Base-by-base conservation (phyloP, 2,329 filamentous ascomycete species). In the Pestalotiopsis sp. region DNA sequence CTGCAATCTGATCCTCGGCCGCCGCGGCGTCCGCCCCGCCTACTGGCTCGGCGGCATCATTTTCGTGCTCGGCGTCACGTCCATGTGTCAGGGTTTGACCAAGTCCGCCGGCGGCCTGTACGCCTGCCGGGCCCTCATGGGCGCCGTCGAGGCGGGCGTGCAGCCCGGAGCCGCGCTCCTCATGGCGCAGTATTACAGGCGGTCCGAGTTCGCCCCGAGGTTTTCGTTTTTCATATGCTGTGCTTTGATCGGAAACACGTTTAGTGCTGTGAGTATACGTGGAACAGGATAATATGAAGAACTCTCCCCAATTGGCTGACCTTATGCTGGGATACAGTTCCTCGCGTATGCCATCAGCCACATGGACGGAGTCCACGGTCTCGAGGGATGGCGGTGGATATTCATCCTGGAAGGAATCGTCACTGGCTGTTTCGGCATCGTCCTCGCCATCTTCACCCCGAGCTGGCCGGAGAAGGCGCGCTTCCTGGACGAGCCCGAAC, bases 301-400 rank as follows among this genome's bases (percentile, higher is more conserved):
- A 27, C 49, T 58, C 9, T 20, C 38, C 45, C 5, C 9, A 17
- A 14, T 59, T 65, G 20, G 40, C 62, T 65, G 17, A 65, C 40
- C 4, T 9, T 17, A 23, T 9, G 20, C n/a, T 20, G n/a, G 5
- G 5, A 38, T 17, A 14, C 14, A 66, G 64, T 66, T 66, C 27
- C 64, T 66, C 11, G 64, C 64, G n/a, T 66, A 66, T 25, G 64
- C 64, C 5, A 66, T 66, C 23, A 58, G 49, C 17, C 25, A 57
- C 49, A 66, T 77, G 17, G 74, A 76, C 56, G 74, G 75, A 5
- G 41, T 68, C 14, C 66, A 70, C 40, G 75, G 75, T 20, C 49
- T 77, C 5, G 66, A 66, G 11, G 75, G 74, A 2, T 77, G 76
- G 76, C 73, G 75, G 17, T 77, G 75, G 75, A 77, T 78, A 61